Evolutionary conservation across 2,329 filamentous ascomycete genomes (phyloP).

Genomic region (Alternaria panax): DNA sequence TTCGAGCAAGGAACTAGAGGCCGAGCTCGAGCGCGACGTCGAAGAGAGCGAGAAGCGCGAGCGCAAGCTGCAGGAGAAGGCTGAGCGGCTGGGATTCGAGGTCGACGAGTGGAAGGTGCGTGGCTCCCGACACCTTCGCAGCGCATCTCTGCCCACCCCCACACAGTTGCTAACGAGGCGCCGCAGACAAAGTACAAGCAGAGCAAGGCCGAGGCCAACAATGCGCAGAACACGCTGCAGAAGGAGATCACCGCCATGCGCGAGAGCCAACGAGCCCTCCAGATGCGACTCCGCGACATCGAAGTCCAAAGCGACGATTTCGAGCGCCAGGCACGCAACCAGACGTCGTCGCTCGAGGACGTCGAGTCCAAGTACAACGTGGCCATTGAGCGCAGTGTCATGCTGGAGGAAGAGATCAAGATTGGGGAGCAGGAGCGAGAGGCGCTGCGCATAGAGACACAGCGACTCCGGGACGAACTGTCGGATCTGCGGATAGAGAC

Average conservation of each 20-base stretch:
- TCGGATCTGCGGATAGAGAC: conserved; percentile 93
- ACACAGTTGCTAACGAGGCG: conserved; percentile 7
- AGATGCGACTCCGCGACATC: conserved; percentile 87
- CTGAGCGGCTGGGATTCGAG: conserved; percentile 83
- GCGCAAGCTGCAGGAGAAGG: conserved; percentile 82
- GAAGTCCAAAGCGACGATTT: conserved; percentile 99
- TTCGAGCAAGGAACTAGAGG: conserved; percentile 91
- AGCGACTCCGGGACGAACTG: conserved; percentile 88
- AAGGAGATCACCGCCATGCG: conserved; percentile 95
- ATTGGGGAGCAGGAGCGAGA: conserved; percentile 92
- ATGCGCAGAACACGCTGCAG: conserved; percentile 84
- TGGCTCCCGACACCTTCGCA: conserved; percentile 1
- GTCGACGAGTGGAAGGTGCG: conserved; percentile 98
- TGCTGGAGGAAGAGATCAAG: conserved; percentile 95
- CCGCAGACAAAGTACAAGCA: conserved; percentile 91
- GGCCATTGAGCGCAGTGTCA: conserved; percentile 86
- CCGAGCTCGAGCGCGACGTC: conserved; percentile 94
- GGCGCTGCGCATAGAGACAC: conserved; percentile 83
- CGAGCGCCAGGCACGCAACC: conserved; percentile 94
- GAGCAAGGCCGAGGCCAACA: conserved; percentile 84
- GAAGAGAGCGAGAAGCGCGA: conserved; percentile 95
- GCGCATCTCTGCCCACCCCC: not conserved
- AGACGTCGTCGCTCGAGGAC: conserved; percentile 93
- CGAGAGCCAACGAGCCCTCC: conserved; percentile 80
- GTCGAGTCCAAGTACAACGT: conserved; percentile 97